Base-by-base conservation (phyloP, 2,329 filamentous ascomycete species). In the Alternaria incomplexa region DNA sequence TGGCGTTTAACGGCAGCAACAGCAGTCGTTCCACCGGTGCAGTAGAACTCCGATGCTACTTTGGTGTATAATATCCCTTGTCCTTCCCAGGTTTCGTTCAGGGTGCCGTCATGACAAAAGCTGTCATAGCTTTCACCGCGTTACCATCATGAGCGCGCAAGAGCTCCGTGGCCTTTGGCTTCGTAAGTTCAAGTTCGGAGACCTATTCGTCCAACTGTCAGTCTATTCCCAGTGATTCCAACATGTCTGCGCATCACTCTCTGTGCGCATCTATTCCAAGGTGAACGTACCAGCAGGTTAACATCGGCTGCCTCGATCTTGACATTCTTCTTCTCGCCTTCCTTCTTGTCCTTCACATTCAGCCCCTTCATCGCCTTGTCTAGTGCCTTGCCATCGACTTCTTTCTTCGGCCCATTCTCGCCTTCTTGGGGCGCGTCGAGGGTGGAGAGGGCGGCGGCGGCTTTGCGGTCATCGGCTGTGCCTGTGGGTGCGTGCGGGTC, bases 261-360 rank as follows among this genome's bases (percentile, higher is more conserved):
- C 36, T 15, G 23, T n/a, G 13, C 36, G n/a, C 44, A n/a, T 15
- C 82, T n/a, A n/a, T 17, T 57, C 6, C n/a, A n/a, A n/a, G 25
- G 0, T 8, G 1, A 40, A 62, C 88, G 68, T 76, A 92, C 90
- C 78, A 95, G 76, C 53, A 95, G 80, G 5, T 85, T 80, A 6
- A 95, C 90, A 78, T 95, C 91, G 3, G 86, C 88, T 6, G 87
- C 81, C 64, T 93, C 91, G 48, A 95, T 88, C 83, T 94, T 95
- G 74, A 93, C 86, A 20, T 78, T 83, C 72, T 81, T 83, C 64
- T 74, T 77, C 74, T 83, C 82, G 15, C 78, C 78, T 8, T 80
- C 74, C 54, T 78, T 43, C 25, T 50, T 79, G 73, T 80, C 81
- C 60, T 82, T 80, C 26, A 82, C 74, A 50, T 74, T 78, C 17